phyloP scores from a whole-genome alignment of 305 asterid species.

The Ajuga reptans region DNA sequence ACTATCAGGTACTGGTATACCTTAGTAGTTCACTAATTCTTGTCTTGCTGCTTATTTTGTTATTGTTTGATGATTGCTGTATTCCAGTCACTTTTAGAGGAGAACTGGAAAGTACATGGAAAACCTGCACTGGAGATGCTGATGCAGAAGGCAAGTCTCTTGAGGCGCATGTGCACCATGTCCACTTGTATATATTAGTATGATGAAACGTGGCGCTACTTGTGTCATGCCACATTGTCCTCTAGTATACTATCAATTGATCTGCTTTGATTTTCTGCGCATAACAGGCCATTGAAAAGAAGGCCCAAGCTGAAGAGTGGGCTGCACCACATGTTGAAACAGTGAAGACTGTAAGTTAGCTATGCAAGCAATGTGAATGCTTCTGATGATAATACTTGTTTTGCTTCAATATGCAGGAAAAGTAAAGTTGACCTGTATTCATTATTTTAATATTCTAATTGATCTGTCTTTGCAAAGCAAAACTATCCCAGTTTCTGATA shows the following conservation, averaged over 20 bases:
- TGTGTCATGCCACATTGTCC: slow-evolving; percentile 14
- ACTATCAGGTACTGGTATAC: slow-evolving; percentile 47
- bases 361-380: slow-evolving; percentile 8
- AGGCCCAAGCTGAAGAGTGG: slow-evolving; percentile 69
- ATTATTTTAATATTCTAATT: neutral
- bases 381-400: slow-evolving; percentile 10
- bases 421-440: neutral
- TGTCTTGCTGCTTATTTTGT: neutral
- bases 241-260: slow-evolving; percentile 2
- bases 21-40: neutral
- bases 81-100: slow-evolving; percentile 49
- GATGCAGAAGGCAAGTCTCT: slow-evolving; percentile 50
- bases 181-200: neutral
- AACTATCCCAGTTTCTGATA: neutral
- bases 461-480: neutral
- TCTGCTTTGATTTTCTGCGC: slow-evolving; percentile 12
- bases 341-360: slow-evolving; percentile 55
- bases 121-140: slow-evolving; percentile 64
- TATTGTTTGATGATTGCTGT: slow-evolving; percentile 8
- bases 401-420: slow-evolving; percentile 6
- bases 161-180: slow-evolving; percentile 16
- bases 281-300: slow-evolving; percentile 64
- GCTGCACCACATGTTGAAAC: slow-evolving; percentile 79
- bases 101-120: slow-evolving; percentile 71
- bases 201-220: neutral